These are phyloP conservation scores for Chlorella variabilis DNA, from an alignment of 163 green algal genomes.

Conservation along the genomic window DNA sequence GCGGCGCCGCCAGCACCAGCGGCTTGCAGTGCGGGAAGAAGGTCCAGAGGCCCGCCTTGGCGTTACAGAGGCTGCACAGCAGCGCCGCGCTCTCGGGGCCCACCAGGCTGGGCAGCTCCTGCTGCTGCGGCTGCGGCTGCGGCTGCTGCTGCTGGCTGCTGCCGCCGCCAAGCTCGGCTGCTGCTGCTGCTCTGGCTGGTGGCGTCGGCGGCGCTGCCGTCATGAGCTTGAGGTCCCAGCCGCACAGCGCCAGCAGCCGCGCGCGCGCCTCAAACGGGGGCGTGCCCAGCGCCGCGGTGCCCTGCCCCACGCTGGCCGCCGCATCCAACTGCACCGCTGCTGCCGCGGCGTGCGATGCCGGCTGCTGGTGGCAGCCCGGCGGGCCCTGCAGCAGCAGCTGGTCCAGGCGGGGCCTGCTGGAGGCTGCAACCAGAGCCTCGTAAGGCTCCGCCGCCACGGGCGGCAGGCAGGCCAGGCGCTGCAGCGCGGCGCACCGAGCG, in stretches of 20 bases:
- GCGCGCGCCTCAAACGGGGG: conserved; percentile 14
- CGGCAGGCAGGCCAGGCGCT: conserved; percentile 43
- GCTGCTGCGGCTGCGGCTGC: not conserved
- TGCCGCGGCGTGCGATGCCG: not conserved
- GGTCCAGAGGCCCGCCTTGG: conserved; percentile 52
- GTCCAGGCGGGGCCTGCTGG: not conserved
- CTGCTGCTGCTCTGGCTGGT: not conserved
- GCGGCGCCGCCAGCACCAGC: not conserved
- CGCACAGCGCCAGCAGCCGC: conserved; percentile 52
- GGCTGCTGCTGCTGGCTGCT: not conserved
- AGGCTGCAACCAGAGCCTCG: not conserved
- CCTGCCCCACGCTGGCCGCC: not conserved
- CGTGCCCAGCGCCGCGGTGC: not conserved
- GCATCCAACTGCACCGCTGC: not conserved
- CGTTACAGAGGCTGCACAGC: conserved; percentile 51
- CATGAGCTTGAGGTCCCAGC: conserved; percentile 44
- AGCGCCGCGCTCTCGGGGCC: conserved; percentile 42
- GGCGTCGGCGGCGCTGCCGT: too few relatives aligned
- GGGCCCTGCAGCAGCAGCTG: conserved; percentile 23
- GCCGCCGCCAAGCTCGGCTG: not conserved
- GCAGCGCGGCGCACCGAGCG: conserved; percentile 21
- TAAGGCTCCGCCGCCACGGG: conserved; percentile 14
- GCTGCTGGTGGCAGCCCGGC: not conserved
- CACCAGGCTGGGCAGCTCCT: not conserved
- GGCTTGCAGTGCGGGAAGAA: conserved; percentile 47